phyloP scores from a whole-genome alignment of 2,329 filamentous ascomycete genomes.

The Metarhizium sp. region DNA sequence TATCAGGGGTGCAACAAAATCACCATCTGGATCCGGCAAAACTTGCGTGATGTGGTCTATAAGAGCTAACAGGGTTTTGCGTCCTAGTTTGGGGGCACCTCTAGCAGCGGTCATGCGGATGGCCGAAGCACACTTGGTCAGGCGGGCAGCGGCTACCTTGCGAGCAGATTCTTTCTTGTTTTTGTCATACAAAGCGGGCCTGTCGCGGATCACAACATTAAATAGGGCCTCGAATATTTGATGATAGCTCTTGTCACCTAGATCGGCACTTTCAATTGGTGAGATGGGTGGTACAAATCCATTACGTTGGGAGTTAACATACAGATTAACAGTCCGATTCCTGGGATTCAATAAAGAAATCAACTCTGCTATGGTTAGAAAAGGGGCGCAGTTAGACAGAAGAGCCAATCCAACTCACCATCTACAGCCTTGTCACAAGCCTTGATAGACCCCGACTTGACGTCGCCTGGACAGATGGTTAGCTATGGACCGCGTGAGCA shows the following conservation, averaged over 20 bases:
- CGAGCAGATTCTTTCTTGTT: constrained; percentile 36
- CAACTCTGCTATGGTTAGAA: constrained; percentile 20
- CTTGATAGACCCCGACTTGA: constrained; percentile 25
- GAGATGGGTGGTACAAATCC: not conserved
- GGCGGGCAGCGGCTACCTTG: constrained; percentile 41
- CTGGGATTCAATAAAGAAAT: constrained; percentile 26
- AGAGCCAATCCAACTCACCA: constrained; percentile 17
- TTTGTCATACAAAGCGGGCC: constrained; percentile 49
- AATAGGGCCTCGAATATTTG: constrained; percentile 76
- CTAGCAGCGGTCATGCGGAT: constrained; percentile 64
- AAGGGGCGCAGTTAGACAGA: not conserved
- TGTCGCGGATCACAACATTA: constrained; percentile 56
- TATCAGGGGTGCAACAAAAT: constrained; percentile 58
- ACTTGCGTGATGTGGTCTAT: constrained; percentile 75
- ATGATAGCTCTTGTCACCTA: constrained; percentile 73
- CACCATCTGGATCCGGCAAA: constrained; percentile 51
- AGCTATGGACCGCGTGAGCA: constrained; percentile 5
- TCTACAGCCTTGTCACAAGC: constrained; percentile 31
- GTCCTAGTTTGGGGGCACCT: constrained; percentile 57
- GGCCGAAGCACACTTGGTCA: constrained; percentile 61
- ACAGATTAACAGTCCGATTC: constrained; percentile 28
- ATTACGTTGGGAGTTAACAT: constrained; percentile 9
- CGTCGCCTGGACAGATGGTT: constrained; percentile 17
- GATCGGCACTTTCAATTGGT: constrained; percentile 19
- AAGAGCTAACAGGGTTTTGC: constrained; percentile 69